A percentile compares a stretch with the other conserved stretches of the same genome.
Evolutionary conservation across 805 yeast genomes (phyloP).

Genomic region (Candida tammaniensis): DNA sequence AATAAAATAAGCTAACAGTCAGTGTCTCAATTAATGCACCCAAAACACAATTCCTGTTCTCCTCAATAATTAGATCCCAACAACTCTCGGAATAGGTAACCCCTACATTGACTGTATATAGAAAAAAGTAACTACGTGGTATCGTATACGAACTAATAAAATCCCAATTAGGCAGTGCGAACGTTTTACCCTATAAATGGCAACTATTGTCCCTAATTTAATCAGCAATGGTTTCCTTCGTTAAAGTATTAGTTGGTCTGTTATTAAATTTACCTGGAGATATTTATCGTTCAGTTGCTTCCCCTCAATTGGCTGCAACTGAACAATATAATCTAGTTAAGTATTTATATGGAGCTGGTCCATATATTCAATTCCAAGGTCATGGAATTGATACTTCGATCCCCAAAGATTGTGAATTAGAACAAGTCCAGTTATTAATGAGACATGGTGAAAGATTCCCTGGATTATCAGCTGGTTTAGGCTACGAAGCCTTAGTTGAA

Average conservation of each 20-base stretch:
- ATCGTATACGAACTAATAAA: too few relatives aligned
- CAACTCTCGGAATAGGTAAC: too few relatives aligned
- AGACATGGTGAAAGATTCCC: constrained; percentile 79
- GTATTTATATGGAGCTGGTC: constrained; percentile 56
- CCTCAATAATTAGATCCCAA: too few relatives aligned
- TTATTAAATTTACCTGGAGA: constrained; percentile 13
- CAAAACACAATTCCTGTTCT: too few relatives aligned
- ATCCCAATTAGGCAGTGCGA: too few relatives aligned
- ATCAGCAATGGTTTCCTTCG: constrained; percentile 21
- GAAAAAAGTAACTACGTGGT: too few relatives aligned
- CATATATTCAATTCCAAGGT: constrained; percentile 51
- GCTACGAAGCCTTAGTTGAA: constrained; percentile 22
- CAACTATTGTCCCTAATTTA: too few relatives aligned
- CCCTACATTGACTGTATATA: too few relatives aligned
- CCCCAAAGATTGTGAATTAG: constrained; percentile 52
- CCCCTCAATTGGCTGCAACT: constrained; percentile 37
- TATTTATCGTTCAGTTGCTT: constrained; percentile 13
- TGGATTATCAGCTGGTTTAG: constrained; percentile 26
- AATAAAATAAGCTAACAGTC: too few relatives aligned
- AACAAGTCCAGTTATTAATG: constrained; percentile 67
- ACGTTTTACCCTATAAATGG: too few relatives aligned
- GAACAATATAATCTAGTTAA: constrained; percentile 48
- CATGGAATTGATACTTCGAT: constrained; percentile 49
- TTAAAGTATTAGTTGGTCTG: constrained; percentile 10
- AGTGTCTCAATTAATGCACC: too few relatives aligned